phyloP scores from a whole-genome alignment of 345 rosid genomes.

The Populus alba region DNA sequence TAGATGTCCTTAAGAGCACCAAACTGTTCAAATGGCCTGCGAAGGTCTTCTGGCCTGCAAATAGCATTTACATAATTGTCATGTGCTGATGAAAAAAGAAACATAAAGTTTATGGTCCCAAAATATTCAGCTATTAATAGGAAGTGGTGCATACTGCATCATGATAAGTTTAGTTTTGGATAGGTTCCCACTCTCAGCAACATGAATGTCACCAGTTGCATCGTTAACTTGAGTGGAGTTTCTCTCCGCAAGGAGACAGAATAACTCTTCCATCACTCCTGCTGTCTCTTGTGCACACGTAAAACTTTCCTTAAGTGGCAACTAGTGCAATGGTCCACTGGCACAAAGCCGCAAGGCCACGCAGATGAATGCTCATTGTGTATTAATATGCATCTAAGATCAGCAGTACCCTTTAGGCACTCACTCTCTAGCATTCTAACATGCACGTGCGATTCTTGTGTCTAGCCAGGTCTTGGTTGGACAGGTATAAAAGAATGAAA shows the following conservation, averaged over 20 bases:
- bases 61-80: not conserved
- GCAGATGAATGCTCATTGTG: not conserved
- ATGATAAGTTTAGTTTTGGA: not conserved
- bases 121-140: not conserved
- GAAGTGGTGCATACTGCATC: not conserved
- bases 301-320: not conserved
- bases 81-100: not conserved
- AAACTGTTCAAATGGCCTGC: conserved; percentile 74
- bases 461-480: not conserved
- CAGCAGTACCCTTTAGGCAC: not conserved
- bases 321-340: not conserved
- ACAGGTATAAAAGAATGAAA: not conserved
- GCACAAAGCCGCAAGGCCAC: not conserved
- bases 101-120: not conserved
- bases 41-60: conserved; percentile 82
- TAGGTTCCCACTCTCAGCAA: not conserved
- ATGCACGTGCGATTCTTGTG: not conserved
- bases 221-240: not conserved
- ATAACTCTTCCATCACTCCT: not conserved
- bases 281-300: not conserved
- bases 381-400: not conserved
- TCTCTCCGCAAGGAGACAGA: not conserved
- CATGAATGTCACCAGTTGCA: not conserved
- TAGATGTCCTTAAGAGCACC: conserved; percentile 88
- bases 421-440: not conserved